Conservation (phyloP, 208 protist species). For the Acanthamoeba royreba region DNA sequence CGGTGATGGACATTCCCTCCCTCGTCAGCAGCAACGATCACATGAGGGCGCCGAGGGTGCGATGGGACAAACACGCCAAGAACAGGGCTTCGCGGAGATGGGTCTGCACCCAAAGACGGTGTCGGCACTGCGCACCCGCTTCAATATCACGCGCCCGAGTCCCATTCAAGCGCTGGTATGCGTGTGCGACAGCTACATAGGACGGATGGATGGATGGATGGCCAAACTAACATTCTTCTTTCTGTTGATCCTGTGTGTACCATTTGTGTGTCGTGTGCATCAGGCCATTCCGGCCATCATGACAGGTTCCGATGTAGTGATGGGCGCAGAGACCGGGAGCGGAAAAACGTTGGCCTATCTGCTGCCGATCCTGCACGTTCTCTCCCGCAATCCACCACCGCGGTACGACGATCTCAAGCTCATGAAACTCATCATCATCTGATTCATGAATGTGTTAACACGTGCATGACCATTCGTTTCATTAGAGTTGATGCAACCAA, state of each 20-base stretch:
- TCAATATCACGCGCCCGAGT: background rate
- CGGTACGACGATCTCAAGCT: background rate
- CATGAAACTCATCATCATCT: background rate
- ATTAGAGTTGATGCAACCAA: background rate
- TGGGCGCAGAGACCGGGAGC: slow-evolving; percentile 73
- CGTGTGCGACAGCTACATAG: background rate
- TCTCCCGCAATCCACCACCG: slow-evolving; percentile 11
- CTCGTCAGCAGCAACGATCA: background rate
- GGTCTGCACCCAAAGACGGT: background rate
- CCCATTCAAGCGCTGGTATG: background rate
- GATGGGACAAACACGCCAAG: background rate
- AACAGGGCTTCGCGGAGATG: background rate
- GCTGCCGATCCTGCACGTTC: slow-evolving; percentile 69
- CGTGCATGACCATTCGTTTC: background rate
- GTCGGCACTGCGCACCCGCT: background rate
- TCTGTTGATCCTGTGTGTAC: background rate
- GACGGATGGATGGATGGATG: background rate
- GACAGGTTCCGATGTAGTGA: slow-evolving; percentile 53
- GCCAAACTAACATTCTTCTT: background rate
- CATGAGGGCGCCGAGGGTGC: too few relatives aligned
- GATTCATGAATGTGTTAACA: background rate
- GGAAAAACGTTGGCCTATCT: slow-evolving; percentile 81
- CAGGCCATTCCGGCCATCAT: slow-evolving; percentile 62
- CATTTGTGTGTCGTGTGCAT: background rate
- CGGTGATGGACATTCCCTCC: too few relatives aligned